Conservation (phyloP, 352 stramenopile species). For the Globisporangium paroecandrum region DNA sequence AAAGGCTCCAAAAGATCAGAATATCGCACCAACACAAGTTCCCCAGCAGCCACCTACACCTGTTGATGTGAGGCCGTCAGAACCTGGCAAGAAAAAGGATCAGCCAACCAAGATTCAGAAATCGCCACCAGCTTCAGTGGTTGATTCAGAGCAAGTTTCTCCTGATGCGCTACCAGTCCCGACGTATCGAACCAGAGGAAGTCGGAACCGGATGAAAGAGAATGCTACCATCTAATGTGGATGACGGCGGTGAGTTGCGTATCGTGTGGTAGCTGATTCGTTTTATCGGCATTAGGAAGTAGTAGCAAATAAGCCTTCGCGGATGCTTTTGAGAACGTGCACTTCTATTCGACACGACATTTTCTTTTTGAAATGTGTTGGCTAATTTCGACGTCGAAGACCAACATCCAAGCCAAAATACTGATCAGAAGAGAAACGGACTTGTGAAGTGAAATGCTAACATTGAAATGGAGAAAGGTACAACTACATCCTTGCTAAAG, state of each 20-base stretch:
- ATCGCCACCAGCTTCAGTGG: background rate
- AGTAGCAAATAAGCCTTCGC: background rate
- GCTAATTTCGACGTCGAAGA: background rate
- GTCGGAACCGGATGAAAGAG: background rate
- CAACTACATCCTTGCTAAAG: background rate
- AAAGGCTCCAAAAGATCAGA: no score
- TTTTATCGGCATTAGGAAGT: background rate
- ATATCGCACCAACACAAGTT: background rate
- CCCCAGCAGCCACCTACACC: background rate
- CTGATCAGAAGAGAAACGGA: background rate
- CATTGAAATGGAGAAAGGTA: background rate
- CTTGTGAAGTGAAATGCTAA: background rate
- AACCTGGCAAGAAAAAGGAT: background rate
- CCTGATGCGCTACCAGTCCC: background rate
- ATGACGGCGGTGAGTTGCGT: background rate
- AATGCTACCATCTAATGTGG: background rate
- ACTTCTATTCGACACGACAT: no score
- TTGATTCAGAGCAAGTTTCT: background rate
- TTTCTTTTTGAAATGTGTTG: background rate
- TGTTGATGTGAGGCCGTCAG: background rate
- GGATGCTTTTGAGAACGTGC: background rate
- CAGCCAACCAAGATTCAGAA: constrained; percentile 1
- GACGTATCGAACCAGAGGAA: background rate
- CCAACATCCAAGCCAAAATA: background rate
- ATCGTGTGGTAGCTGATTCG: background rate